These are phyloP conservation scores for Dryas drummondii DNA, from an alignment of 306 rosid genomes.

Conservation along the genomic window DNA sequence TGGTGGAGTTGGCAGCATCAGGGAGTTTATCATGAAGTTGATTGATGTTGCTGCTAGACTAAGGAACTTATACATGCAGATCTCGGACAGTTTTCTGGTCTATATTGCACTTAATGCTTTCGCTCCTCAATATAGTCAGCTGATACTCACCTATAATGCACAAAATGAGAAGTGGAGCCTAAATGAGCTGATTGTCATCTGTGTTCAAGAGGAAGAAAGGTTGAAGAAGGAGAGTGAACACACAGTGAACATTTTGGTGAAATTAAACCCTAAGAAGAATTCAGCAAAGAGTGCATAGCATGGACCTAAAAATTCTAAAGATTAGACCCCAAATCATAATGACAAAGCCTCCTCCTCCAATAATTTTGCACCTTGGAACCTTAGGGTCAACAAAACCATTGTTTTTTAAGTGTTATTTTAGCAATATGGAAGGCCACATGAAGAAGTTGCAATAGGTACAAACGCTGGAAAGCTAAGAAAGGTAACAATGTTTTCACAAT, in stretches of 20 bases:
- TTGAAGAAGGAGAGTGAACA: neutral
- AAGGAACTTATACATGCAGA: neutral
- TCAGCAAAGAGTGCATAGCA: no score
- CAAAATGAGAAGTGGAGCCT: neutral
- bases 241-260: neutral
- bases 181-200: neutral
- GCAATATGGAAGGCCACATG: neutral
- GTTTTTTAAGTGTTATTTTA: neutral
- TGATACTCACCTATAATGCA: neutral
- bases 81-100: neutral
- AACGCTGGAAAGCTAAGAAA: neutral
- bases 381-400: no score
- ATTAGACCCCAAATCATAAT: no score
- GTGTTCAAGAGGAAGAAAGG: neutral
- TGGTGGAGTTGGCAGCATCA: no score
- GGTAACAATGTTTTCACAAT: neutral
- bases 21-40: no score
- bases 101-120: neutral
- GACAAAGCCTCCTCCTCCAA: no score
- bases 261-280: no score
- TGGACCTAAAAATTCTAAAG: no score
- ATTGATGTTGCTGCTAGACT: no score
- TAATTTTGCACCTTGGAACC: no score
- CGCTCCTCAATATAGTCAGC: neutral
- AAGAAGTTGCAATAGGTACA: neutral